Conservation (phyloP, 2,329 filamentous ascomycete genomes). For the Fusarium miscanthi region DNA sequence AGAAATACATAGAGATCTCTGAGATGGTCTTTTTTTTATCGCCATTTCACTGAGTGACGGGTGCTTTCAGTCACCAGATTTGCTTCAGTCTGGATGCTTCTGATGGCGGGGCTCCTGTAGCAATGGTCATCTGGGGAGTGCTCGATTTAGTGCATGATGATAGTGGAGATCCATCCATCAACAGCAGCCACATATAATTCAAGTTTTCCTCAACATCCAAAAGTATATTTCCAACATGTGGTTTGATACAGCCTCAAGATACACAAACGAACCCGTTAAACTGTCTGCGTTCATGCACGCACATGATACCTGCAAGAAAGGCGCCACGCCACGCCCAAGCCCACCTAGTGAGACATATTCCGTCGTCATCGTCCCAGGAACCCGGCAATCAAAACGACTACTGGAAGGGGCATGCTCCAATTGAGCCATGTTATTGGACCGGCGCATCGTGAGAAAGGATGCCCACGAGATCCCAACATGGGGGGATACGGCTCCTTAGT, state of each 20-base stretch:
- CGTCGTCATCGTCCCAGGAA: slow-evolving; percentile 12
- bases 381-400: slow-evolving; percentile 23
- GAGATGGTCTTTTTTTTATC: background rate
- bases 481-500: background rate
- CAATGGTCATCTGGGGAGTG: slow-evolving; percentile 22
- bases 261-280: background rate
- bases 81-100: background rate
- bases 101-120: slow-evolving; percentile 18
- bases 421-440: slow-evolving; percentile 24
- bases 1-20: background rate
- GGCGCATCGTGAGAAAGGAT: slow-evolving; percentile 3
- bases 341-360: slow-evolving; percentile 14
- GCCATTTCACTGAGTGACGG: background rate
- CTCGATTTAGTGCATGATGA: background rate
- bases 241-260: background rate
- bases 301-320: slow-evolving; percentile 22
- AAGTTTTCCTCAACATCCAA: background rate
- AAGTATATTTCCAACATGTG: background rate
- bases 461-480: slow-evolving; percentile 19
- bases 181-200: background rate
- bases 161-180: slow-evolving; percentile 14
- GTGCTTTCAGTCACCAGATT: slow-evolving; percentile 8
- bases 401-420: slow-evolving; percentile 34
- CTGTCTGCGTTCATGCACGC: slow-evolving; percentile 22
- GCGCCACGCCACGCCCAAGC: background rate